Evolutionary conservation across 768 basidiomycete genomes (phyloP), one percentile per base, ranked within the genome.

Genomic region (Russula ochroleuca): DNA sequence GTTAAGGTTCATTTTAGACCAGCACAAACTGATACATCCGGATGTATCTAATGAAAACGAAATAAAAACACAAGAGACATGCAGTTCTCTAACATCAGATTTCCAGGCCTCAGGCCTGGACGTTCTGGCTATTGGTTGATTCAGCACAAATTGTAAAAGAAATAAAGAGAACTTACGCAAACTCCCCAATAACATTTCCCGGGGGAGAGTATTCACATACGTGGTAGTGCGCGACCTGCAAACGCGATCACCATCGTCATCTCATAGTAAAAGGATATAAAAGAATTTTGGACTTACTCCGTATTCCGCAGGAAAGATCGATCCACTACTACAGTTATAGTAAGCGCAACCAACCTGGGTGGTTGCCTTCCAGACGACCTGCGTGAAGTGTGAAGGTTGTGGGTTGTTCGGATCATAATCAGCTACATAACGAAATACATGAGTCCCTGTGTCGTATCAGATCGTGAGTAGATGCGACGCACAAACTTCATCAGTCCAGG

Each of bases 351-450:
- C 87, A 23, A 89, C 77, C 64, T 87, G 75, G 1, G 79, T 82
- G 25, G 83, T 80, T 7, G 72, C 77, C 73, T 90, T 89, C 88
- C 88, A 90, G 9, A 90, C 87, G 6, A 88, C 81, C 72, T 89
- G 87, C 10, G 88, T 90, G 70, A 85, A 90, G 71, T 90, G 88
- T 53, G 85, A 87, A 19, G 80, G 69, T 45, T 73, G 66, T 2
- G 88, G 87, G 72, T 82, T 83, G 69, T 69, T 78, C 40, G 85
- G 74, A 68, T 85, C 67, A 70, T 87, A 88, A 43, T 81, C 67
- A 2, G 78, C 85, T 87, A 68, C 23, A n/a, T 53, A 21, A 5
- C 28, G 31, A n/a, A 59, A 14, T 8, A 48, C 33, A 19, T 61
- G n/a, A 62, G 23, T 17, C 56, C 23, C 17, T 25, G 43, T 53